Base-by-base conservation (phyloP, 108 stramenopile species). In the Epipyxis sp. region DNA sequence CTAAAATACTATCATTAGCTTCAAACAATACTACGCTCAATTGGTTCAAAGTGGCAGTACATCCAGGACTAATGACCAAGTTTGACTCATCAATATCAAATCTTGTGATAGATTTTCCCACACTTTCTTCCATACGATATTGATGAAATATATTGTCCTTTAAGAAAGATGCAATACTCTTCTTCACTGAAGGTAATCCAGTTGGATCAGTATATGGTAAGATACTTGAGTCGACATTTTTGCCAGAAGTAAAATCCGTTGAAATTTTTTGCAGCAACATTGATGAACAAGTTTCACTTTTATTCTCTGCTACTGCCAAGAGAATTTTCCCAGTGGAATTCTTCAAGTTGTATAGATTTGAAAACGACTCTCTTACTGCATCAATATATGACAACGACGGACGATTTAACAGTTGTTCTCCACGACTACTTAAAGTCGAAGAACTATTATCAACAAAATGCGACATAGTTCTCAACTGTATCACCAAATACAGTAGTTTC, bases 1-100 rank as follows among this genome's bases (percentile, higher is more conserved):
- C 91, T 40, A 96, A 84, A 72, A 92, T 90, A 2, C 80, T 90
- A 80, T 96, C 95, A 35, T 91, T 90, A n/a, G 76, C 77, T 42
- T 94, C 91, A 57, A 50, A 50, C 46, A 50, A 20, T 20, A 50
- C 6, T 13, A 50, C 13, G 46, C 46, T 50, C 46, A 50, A 20
- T 20, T 6, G 6, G 46, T 13, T 20, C 46, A 50, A 20, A 13
- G 13, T 20, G 20, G 46, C 6, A 20, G 20, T 20, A 50, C 46
- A 50, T 50, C 46, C 46, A 50, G 46, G 13, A 20, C 46, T 20
- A 50, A 50, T 20, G 6, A 50, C 20, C 20, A 50, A 50, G 20
- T 50, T 6, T 6, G 6, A 6, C 6, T 6, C 13, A 20, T 50
- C 20, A 20, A 20, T 6, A 50, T 13, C 46, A 50, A 13, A 20